Base-by-base conservation (phyloP, 768 basidiomycete species). In the Lenzites betulinus region DNA sequence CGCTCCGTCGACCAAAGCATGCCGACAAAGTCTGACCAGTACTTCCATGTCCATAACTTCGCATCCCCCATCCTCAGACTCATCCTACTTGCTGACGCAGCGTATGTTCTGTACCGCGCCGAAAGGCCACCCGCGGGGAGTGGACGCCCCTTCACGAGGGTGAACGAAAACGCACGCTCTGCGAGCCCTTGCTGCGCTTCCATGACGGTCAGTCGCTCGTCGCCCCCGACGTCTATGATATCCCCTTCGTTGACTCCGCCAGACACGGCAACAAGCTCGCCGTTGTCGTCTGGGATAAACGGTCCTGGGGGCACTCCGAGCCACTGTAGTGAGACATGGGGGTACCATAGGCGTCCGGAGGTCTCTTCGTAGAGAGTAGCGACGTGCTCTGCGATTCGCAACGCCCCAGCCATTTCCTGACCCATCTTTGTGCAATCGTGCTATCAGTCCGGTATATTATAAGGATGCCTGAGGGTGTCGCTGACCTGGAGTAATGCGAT, bases 401-500 rank as follows among this genome's bases (percentile, higher is more conserved):
- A 61, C 22, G 77, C 78, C 16, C 64, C 63, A 23, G 67, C 70
- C 54, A 76, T 67, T 47, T 80, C 78, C 20, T 78, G 74, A 1
- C 77, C 78, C 77, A 80, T 80, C 80, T 82, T 52, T 13, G 12
- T 23, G 28, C 23, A 11, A 28, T 58, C 51, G 22, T 33, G 13
- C 33, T 59, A 15, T 16, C 28, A 18, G 16, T 58, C 23, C 26
- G 16, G 22, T n/a, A 18, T 20, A 48, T n/a, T 18, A 44, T 20
- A 41, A 13, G 38, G 30, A 30, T 30, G 30, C 15, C n/a, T n/a
- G 30, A 33, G 22, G 20, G 5, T 22, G 8, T 39, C 20, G 42
- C 68, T 42, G 58, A 79, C 79, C 75, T 81, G 79, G n/a, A 81
- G 65, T 26, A 80, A 62, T 2, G 79, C 79, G 28, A 78, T 77